Base-by-base conservation (phyloP, 495 filamentous ascomycete genomes). In the Hyphodiscus hymeniophilus region DNA sequence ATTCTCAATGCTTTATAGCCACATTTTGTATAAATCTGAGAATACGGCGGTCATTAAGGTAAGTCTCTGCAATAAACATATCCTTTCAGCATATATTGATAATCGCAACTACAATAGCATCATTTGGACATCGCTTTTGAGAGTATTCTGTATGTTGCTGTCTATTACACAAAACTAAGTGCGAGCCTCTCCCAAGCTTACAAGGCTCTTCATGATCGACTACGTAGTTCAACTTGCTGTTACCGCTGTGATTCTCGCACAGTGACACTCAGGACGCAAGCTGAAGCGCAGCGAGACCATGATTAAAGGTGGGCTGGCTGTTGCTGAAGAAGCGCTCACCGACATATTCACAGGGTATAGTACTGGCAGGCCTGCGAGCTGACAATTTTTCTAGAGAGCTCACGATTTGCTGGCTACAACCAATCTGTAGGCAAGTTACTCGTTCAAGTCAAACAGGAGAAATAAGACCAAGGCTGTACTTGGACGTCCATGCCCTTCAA, bases 221-320 rank as follows among this genome's bases (percentile, higher is more conserved):
- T 38, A 38, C 17, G 35, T 16, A 38, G 35, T 8, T 38, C 35
- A 38, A 18, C 17, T 38, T 38, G 35, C 35, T 38, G 35, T 38
- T 38, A 38, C 35, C 35, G 17, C 35, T 38, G 16, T 8, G 35
- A 38, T 38, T 38, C 35, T 38, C 35, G 35, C 35, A 38, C 11
- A 38, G 35, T 38, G 35, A 16, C 35, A 8, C 7, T 7, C 35
- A 38, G 35, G 17, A 38, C 8, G 35, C 35, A 38, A 38, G 35
- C 35, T 38, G 35, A 38, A 38, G 35, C 35, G 35, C 35, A 38
- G 35, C 35, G 35, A 38, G 35, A 38, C 35, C 35, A 38, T 38
- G 7, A 38, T 38, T 16, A 38, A 38, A 38, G 35, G 35, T 38
- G 35, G 35, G 35, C 35, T 38, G 35, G 35, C 35, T 38, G 35